phyloP scores from a whole-genome alignment of 225 moss, liverwort and hornwort species.

The Asterella californica region DNA sequence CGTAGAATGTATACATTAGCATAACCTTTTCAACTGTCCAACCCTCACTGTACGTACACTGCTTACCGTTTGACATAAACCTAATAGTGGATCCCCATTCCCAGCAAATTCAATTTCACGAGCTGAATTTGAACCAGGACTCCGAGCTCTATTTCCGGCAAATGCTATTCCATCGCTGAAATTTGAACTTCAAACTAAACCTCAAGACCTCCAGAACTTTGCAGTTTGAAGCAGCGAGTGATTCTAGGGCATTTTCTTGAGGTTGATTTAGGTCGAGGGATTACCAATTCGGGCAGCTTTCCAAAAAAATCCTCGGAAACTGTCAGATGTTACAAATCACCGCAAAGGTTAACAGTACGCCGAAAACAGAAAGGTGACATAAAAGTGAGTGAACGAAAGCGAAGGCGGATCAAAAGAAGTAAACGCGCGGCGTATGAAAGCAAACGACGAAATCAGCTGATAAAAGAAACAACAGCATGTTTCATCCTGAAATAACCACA shows the following conservation, averaged over 20 bases:
- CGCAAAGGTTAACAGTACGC: neutral
- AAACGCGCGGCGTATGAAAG: too few relatives aligned
- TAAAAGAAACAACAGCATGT: neutral
- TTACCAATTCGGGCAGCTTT: constrained; percentile 94
- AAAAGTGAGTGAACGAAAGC: neutral
- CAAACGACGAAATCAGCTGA: neutral
- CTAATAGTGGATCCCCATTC: too few relatives aligned
- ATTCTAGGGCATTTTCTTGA: too few relatives aligned
- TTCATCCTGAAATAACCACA: neutral
- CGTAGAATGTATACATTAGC: neutral
- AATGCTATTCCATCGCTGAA: too few relatives aligned
- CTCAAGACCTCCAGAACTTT: too few relatives aligned
- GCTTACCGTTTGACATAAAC: neutral
- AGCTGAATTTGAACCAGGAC: too few relatives aligned
- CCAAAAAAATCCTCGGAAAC: constrained; percentile 97
- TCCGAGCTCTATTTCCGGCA: too few relatives aligned
- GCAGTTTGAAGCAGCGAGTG: too few relatives aligned
- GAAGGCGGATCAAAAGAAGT: neutral
- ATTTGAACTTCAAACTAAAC: too few relatives aligned
- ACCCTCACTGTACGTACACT: too few relatives aligned
- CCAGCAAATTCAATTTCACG: too few relatives aligned
- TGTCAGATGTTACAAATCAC: constrained; percentile 12
- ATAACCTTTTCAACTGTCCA: too few relatives aligned
- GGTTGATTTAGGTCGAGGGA: neutral
- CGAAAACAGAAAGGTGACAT: neutral